Conservation (phyloP, 495 filamentous ascomycete genomes). For the Platismatia glauca region DNA sequence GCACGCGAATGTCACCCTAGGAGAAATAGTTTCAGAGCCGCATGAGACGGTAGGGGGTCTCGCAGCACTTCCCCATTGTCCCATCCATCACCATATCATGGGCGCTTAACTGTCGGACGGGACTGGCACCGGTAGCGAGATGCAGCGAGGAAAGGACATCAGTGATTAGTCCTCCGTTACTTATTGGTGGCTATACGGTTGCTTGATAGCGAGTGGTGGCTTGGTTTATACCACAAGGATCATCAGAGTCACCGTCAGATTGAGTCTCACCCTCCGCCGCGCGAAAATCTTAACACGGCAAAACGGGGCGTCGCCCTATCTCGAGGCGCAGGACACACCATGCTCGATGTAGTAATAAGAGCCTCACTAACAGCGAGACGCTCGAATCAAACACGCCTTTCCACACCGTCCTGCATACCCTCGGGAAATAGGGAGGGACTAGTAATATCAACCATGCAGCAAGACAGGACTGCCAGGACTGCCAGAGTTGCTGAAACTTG, state of each 20-base stretch:
- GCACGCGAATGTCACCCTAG: not conserved
- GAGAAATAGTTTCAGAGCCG: not conserved
- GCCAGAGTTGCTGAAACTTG: not conserved
- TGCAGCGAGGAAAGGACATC: not conserved
- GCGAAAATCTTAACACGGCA: constrained; percentile 2
- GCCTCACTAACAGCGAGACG: constrained; percentile 6
- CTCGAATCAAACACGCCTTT: constrained; percentile 2
- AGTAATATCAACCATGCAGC: not conserved
- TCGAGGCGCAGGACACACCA: not conserved
- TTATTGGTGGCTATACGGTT: not conserved
- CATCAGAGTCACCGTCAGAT: not conserved
- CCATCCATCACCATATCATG: too few species aligned
- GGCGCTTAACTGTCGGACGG: not conserved
- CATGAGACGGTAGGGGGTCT: not conserved
- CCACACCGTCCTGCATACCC: not conserved
- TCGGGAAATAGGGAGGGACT: not conserved
- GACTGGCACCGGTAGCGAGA: not conserved
- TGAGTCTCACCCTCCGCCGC: not conserved
- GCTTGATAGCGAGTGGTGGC: not conserved
- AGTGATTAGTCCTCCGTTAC: not conserved
- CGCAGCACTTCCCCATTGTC: not conserved
- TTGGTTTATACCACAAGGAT: not conserved
- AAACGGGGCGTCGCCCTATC: constrained; percentile 1
- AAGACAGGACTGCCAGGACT: not conserved
- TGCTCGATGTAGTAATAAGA: not conserved